Conservation (phyloP, 2,329 filamentous ascomycete species). For the Paecilomyces formosus region DNA sequence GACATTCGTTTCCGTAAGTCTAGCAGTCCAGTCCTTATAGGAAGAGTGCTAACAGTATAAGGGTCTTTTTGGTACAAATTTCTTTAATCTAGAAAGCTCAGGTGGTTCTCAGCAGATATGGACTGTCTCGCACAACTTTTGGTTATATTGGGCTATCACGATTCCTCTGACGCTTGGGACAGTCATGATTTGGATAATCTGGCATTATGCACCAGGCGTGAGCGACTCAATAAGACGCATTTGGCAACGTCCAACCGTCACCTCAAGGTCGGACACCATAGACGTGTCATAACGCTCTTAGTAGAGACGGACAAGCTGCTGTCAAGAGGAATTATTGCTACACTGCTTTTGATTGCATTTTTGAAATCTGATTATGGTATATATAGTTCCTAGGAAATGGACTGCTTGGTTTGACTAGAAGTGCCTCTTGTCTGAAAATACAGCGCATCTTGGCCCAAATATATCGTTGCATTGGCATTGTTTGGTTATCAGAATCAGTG, state of each 20-base stretch:
- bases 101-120: conserved; percentile 8
- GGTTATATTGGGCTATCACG: conserved; percentile 25
- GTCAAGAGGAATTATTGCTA: neutral
- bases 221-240: neutral
- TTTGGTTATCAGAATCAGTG: no score
- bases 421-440: neutral
- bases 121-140: conserved; percentile 18
- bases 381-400: neutral
- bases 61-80: conserved; percentile 28
- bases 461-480: no score
- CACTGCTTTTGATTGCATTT: neutral
- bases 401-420: neutral
- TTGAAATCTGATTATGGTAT: no score
- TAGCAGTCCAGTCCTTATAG: neutral
- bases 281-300: neutral
- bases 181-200: conserved; percentile 16
- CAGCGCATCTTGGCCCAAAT: no score
- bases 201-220: conserved; percentile 9
- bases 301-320: neutral
- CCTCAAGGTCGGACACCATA: neutral
- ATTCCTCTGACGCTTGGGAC: conserved; percentile 20
- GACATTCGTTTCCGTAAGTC: conserved; percentile 22
- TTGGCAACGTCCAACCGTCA: neutral
- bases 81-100: conserved; percentile 20
- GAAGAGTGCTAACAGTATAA: conserved; percentile 2